Conservation (phyloP, 1,139 yeast genomes). For the Pichia inconspicua region DNA sequence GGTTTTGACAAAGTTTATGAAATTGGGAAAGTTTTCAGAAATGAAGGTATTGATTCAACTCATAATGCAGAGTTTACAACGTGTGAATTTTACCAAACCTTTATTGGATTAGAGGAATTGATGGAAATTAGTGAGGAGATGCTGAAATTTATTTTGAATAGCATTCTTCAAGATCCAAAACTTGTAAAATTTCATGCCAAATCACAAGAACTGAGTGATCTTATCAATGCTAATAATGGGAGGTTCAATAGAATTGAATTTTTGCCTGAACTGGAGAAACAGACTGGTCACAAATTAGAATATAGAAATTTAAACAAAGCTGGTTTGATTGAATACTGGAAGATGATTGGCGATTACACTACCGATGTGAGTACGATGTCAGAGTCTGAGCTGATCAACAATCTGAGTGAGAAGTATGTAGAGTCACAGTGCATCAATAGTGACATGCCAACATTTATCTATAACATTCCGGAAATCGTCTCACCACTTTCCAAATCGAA, state of each 20-base stretch:
- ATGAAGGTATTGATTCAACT: conserved; percentile 87
- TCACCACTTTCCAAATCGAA: conserved; percentile 83
- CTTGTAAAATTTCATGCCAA: conserved; percentile 23
- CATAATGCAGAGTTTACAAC: conserved; percentile 95
- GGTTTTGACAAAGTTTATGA: conserved; percentile 87
- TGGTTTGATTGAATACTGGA: conserved; percentile 1
- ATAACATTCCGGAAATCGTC: conserved; percentile 75
- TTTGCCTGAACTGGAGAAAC: conserved; percentile 45
- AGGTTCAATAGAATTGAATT: conserved; percentile 45
- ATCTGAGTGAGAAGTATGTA: conserved; percentile 50
- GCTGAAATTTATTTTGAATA: conserved; percentile 34
- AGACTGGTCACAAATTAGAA: conserved; percentile 31
- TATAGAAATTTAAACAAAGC: not conserved
- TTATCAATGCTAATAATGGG: conserved; percentile 23
- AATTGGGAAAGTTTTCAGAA: conserved; percentile 77
- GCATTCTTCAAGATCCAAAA: conserved; percentile 12
- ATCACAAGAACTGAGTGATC: conserved; percentile 17
- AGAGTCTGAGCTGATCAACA: conserved; percentile 55
- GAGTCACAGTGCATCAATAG: conserved; percentile 49
- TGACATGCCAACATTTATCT: conserved; percentile 57
- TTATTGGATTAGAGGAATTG: conserved; percentile 59
- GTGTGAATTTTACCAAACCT: conserved; percentile 87
- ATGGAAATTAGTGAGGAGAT: conserved; percentile 58
- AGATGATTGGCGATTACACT: not conserved
- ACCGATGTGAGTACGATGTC: conserved; percentile 33